phyloP scores from a whole-genome alignment of 495 filamentous ascomycete genomes.

The Neurospora sp. region DNA sequence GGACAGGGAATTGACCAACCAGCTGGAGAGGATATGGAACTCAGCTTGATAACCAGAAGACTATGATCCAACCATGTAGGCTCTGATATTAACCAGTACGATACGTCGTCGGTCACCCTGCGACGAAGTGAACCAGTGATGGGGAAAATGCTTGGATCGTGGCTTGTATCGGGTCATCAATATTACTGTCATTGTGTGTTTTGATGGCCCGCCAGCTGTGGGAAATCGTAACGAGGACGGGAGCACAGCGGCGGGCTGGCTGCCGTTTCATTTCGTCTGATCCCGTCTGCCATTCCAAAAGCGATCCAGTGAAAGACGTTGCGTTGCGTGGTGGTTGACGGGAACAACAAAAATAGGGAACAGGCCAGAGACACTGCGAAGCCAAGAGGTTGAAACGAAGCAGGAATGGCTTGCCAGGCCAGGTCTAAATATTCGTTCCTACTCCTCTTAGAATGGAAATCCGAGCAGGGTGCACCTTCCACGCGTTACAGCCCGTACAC shows the following conservation, averaged over 20 bases:
- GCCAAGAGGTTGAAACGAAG: neutral
- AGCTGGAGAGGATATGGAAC: neutral
- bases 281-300: neutral
- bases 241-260: neutral
- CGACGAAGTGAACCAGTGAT: neutral
- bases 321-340: neutral
- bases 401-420: neutral
- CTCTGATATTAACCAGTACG: too few species aligned
- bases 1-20: neutral
- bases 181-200: neutral
- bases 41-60: neutral
- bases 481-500: neutral
- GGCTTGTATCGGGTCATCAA: neutral
- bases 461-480: neutral
- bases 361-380: neutral
- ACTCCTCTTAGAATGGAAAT: too few species aligned
- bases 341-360: neutral
- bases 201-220: neutral
- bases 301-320: neutral
- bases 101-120: too few species aligned
- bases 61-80: too few species aligned
- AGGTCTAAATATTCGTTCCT: neutral
- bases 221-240: neutral
- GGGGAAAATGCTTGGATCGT: neutral
- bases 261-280: neutral